These are phyloP conservation scores for Celoporthe dispersa DNA, from an alignment of 2,329 filamentous ascomycete species.

Conservation along the genomic window DNA sequence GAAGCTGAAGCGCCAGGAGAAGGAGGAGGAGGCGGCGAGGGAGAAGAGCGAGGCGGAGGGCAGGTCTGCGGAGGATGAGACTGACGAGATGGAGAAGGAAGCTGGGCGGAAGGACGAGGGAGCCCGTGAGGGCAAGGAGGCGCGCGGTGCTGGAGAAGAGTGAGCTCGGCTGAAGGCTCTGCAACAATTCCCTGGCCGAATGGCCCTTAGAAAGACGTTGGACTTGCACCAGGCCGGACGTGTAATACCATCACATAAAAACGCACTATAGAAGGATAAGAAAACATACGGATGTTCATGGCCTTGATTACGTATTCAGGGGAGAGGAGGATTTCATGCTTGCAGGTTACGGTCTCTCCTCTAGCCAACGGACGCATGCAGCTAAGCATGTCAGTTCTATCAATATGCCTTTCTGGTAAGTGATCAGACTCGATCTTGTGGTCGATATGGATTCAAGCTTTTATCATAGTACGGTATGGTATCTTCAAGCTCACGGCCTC, in stretches of 20 bases:
- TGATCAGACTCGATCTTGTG: not conserved
- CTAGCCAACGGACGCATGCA: not conserved
- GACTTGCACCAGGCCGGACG: not conserved
- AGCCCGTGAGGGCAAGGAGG: not conserved
- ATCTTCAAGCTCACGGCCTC: too few species aligned
- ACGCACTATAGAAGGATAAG: not conserved
- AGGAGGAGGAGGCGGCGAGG: conserved; percentile 26
- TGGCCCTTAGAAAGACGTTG: not conserved
- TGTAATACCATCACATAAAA: not conserved
- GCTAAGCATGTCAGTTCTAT: not conserved
- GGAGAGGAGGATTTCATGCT: not conserved
- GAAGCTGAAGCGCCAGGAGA: conserved; percentile 28
- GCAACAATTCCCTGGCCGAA: not conserved
- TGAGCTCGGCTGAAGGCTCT: not conserved
- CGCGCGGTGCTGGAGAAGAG: conserved; percentile 10
- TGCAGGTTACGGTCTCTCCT: not conserved
- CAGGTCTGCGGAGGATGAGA: conserved; percentile 25
- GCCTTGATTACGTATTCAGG: not conserved
- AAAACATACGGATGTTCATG: not conserved
- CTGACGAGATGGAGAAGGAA: conserved; percentile 28
- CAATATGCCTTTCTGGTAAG: not conserved
- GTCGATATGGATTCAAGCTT: not conserved
- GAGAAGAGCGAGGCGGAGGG: conserved; percentile 23
- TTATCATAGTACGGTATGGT: not conserved
- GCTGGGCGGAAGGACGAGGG: conserved; percentile 16